A percentile compares a stretch with the other conserved stretches of the same genome.
phyloP scores from a whole-genome alignment of 108 stramenopile genomes.

The Nitzschia inconspicua region DNA sequence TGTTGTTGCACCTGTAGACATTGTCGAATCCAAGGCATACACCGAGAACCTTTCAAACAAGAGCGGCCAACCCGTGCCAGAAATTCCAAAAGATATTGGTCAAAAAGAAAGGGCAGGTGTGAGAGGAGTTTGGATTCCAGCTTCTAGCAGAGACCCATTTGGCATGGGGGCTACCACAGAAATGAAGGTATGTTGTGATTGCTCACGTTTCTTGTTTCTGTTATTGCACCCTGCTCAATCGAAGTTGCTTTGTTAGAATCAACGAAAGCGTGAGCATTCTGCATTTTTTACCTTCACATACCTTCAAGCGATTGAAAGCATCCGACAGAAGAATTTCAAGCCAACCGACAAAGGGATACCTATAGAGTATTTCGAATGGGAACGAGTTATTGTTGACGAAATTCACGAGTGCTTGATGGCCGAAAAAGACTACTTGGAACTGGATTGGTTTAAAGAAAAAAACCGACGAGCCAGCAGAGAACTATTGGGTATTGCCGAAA shows the following conservation, averaged over 20 bases:
- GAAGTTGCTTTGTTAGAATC: slow-evolving; percentile 16
- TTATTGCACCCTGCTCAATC: not conserved
- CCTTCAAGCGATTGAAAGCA: slow-evolving; percentile 39
- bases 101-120: slow-evolving; percentile 44
- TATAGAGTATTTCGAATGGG: slow-evolving; percentile 73
- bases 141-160: slow-evolving; percentile 47
- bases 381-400: slow-evolving; percentile 76
- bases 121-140: slow-evolving; percentile 64
- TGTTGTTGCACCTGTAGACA: slow-evolving; percentile 59
- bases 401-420: slow-evolving; percentile 55
- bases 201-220: not conserved
- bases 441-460: slow-evolving; percentile 39
- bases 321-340: slow-evolving; percentile 53
- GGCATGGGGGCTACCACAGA: slow-evolving; percentile 13
- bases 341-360: slow-evolving; percentile 56
- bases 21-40: slow-evolving; percentile 52
- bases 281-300: slow-evolving; percentile 65
- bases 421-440: too few species aligned
- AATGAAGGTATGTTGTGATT: slow-evolving; percentile 1
- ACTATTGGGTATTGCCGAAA: slow-evolving; percentile 63
- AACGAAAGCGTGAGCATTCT: slow-evolving; percentile 46
- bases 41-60: slow-evolving; percentile 25
- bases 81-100: slow-evolving; percentile 34
- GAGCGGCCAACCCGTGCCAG: slow-evolving; percentile 27
- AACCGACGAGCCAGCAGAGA: slow-evolving; percentile 61